Evolutionary conservation across 169 alveolate species (phyloP).

Genomic region (Plasmodium adleri): DNA sequence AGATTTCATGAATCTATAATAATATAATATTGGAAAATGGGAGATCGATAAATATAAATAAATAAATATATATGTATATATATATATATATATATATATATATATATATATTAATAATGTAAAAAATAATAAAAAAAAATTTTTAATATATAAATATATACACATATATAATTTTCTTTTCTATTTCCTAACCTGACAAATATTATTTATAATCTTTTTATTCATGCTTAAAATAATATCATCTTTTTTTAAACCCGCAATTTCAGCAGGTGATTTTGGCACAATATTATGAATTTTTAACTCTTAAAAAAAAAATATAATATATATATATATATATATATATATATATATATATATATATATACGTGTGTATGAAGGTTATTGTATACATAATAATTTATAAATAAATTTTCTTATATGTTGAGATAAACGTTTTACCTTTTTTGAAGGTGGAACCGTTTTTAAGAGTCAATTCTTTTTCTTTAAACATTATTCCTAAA

Average conservation of each 20-base stretch:
- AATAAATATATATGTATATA: slow-evolving; percentile 1
- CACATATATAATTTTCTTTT: neutral
- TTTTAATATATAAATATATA: neutral
- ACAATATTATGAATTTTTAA: slow-evolving; percentile 38
- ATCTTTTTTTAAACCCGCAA: slow-evolving; percentile 33
- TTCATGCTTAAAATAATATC: slow-evolving; percentile 37
- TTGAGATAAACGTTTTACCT: slow-evolving; percentile 9
- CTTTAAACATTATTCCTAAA: slow-evolving; percentile 60
- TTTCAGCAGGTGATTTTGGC: slow-evolving; percentile 43
- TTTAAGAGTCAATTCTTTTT: neutral
- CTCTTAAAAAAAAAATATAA: slow-evolving; percentile 12
- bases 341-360: neutral
- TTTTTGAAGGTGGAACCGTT: slow-evolving; percentile 10
- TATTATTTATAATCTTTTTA: slow-evolving; percentile 21
- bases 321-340: neutral
- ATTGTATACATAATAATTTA: too few relatives aligned
- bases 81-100: neutral
- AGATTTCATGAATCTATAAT: slow-evolving; percentile 64
- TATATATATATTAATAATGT: neutral
- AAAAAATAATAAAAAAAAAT: neutral
- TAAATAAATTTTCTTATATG: too few relatives aligned
- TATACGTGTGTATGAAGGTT: too few relatives aligned
- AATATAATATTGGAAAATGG: slow-evolving; percentile 1
- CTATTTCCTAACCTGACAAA: slow-evolving; percentile 43
- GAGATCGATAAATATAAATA: neutral